A percentile compares a stretch with the other conserved stretches of the same genome.
Conservation (phyloP, 1,284 basidiomycete genomes). For the Cryptococcus sp. region DNA sequence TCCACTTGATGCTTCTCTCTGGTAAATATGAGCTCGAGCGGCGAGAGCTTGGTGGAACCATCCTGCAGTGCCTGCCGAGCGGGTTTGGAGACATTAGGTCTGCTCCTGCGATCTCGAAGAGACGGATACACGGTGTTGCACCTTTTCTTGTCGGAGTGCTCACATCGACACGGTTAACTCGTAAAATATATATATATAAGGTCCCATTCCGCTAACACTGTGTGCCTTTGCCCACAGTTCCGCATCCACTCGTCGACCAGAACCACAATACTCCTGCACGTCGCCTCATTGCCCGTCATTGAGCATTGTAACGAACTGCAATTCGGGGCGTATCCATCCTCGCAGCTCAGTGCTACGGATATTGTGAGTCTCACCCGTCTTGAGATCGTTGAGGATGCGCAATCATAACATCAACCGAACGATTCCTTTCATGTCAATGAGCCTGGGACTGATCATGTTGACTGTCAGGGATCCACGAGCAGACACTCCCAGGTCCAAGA, state of each 20-base stretch:
- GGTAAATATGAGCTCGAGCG: not conserved
- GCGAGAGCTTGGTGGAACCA: too few relatives aligned
- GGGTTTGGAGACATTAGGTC: too few relatives aligned
- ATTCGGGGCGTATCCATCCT: slow-evolving; percentile 64
- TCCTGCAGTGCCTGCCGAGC: not conserved
- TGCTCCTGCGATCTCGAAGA: too few relatives aligned
- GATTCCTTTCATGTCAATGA: not conserved
- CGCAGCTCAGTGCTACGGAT: too few relatives aligned
- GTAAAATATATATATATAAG: too few relatives aligned
- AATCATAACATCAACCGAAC: not conserved
- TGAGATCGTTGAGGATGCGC: not conserved
- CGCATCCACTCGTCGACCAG: slow-evolving; percentile 71
- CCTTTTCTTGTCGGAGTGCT: too few relatives aligned
- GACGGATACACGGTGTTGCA: too few relatives aligned
- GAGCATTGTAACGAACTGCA: slow-evolving; percentile 66
- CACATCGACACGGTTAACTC: too few relatives aligned
- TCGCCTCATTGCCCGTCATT: slow-evolving; percentile 70
- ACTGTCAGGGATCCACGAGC: not conserved
- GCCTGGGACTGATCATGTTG: too few relatives aligned
- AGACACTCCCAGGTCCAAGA: slow-evolving; percentile 63
- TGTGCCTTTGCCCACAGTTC: slow-evolving; percentile 59
- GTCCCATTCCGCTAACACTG: not conserved
- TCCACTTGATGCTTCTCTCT: not conserved
- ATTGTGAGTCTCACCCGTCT: too few relatives aligned
- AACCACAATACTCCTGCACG: slow-evolving; percentile 65